phyloP scores from a whole-genome alignment of 331 rosid genomes.

The Malus hybrid region DNA sequence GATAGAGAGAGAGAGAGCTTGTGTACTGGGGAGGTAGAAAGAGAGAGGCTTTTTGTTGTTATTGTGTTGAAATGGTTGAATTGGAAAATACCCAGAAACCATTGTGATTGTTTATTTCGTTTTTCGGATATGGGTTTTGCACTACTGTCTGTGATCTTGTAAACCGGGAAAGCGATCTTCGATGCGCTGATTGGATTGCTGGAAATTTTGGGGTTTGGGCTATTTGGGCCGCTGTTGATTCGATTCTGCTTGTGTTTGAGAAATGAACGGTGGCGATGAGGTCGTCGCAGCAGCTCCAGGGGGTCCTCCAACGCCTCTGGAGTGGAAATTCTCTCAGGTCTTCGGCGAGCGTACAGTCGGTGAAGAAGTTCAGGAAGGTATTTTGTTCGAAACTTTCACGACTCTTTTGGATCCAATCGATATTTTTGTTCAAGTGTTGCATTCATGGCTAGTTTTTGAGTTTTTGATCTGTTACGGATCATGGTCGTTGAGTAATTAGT shows the following conservation, averaged over 20 bases:
- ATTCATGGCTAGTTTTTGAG: slow-evolving; percentile 57
- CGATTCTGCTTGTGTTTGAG: slow-evolving; percentile 1
- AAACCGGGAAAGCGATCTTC: slow-evolving; percentile 64
- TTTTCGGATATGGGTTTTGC: slow-evolving; percentile 35
- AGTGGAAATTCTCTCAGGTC: slow-evolving; percentile 99
- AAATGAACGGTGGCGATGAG: slow-evolving; percentile 93
- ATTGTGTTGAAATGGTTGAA: slow-evolving; percentile 25
- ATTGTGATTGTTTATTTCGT: slow-evolving; percentile 23
- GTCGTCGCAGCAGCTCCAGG: slow-evolving; percentile 81
- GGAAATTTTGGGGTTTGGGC: slow-evolving; percentile 25
- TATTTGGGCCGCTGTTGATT: slow-evolving; percentile 38
- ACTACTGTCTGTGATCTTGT: slow-evolving; percentile 51
- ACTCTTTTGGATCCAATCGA: slow-evolving; percentile 62
- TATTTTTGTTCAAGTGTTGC: slow-evolving; percentile 18
- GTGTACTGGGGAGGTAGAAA: slow-evolving; percentile 18
- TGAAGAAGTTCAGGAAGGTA: slow-evolving; percentile 99
- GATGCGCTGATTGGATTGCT: slow-evolving; percentile 60
- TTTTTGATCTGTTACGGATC: slow-evolving; percentile 63
- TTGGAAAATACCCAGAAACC: slow-evolving; percentile 34
- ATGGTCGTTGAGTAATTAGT: slow-evolving; percentile 16
- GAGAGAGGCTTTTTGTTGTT: slow-evolving; percentile 10
- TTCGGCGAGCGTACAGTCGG: slow-evolving; percentile 98
- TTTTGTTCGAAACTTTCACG: not conserved
- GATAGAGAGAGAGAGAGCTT: slow-evolving; percentile 9
- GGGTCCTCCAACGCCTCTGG: slow-evolving; percentile 74